Evolutionary conservation across 768 basidiomycete species (phyloP).

Genomic region (Lanmaoa pseudosensibilis): DNA sequence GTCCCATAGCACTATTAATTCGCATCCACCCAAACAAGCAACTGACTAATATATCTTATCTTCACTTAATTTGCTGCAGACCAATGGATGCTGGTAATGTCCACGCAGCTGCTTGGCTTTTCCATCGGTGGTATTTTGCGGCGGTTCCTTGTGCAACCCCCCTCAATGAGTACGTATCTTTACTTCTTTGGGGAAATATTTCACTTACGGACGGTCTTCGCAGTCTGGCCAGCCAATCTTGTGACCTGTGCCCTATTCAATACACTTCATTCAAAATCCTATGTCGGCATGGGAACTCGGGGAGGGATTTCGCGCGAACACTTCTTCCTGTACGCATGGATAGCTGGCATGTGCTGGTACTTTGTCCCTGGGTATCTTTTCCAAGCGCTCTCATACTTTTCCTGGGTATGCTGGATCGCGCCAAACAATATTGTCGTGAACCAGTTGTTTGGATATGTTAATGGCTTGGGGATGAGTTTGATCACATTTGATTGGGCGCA

Average conservation of each 20-base stretch:
- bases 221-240: conserved; percentile 73
- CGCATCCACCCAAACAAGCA: background rate
- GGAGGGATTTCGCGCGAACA: conserved; percentile 53
- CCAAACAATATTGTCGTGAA: conserved; percentile 71
- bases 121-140: conserved; percentile 58
- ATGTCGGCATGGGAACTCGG: conserved; percentile 42
- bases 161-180: conserved; percentile 55
- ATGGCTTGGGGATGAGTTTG: conserved; percentile 64
- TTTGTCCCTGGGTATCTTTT: conserved; percentile 76
- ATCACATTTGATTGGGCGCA: conserved; percentile 84
- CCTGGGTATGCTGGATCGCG: conserved; percentile 65
- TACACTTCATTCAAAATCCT: conserved; percentile 61
- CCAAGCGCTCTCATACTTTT: conserved; percentile 61
- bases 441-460: conserved; percentile 66
- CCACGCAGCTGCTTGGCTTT: conserved; percentile 69
- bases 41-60: background rate
- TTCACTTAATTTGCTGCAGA: conserved; percentile 29
- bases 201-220: conserved; percentile 29
- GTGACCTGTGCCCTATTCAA: conserved; percentile 73
- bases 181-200: background rate
- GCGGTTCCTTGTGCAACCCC: conserved; percentile 64
- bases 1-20: background rate
- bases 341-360: conserved; percentile 42
- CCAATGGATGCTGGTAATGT: conserved; percentile 65
- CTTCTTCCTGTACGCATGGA: conserved; percentile 49